Evolutionary conservation across 2,329 filamentous ascomycete species (phyloP).

Genomic region (Aspergillus novoparasiticus): DNA sequence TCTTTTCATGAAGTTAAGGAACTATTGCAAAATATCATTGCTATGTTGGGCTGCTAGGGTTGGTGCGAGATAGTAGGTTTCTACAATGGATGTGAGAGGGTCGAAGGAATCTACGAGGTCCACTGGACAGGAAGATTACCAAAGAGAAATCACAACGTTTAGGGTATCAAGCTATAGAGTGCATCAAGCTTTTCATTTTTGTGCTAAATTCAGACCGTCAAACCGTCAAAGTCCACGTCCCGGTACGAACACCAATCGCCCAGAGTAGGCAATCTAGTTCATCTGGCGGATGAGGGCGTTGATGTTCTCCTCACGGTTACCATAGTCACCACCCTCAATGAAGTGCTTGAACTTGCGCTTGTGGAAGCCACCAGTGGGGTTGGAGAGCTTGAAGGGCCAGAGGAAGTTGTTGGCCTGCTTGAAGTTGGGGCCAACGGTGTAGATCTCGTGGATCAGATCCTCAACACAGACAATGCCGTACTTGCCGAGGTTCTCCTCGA

Average conservation of each 20-base stretch:
- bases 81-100: too few relatives aligned
- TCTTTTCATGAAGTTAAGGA: too few relatives aligned
- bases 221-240: slow-evolving; percentile 32
- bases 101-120: not conserved
- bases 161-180: slow-evolving; percentile 27
- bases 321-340: slow-evolving; percentile 96
- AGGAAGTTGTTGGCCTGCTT: slow-evolving; percentile 99
- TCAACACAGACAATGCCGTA: slow-evolving; percentile 99
- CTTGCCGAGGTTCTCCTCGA: slow-evolving; percentile 95
- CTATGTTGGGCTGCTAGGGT: too few relatives aligned
- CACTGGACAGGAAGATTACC: not conserved
- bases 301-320: slow-evolving; percentile 98
- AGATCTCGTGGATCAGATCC: slow-evolving; percentile 99
- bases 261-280: slow-evolving; percentile 68
- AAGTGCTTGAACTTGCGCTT: slow-evolving; percentile 98
- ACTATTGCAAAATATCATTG: too few relatives aligned
- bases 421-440: slow-evolving; percentile 98
- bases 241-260: slow-evolving; percentile 23
- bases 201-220: slow-evolving; percentile 26
- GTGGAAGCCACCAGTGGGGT: slow-evolving; percentile 96
- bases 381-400: slow-evolving; percentile 99
- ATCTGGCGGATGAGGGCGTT: slow-evolving; percentile 95
- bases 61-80: too few relatives aligned
- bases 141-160: not conserved
- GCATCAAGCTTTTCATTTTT: slow-evolving; percentile 40